phyloP scores from a whole-genome alignment of 768 basidiomycete species.

The Saitozyma sp. region DNA sequence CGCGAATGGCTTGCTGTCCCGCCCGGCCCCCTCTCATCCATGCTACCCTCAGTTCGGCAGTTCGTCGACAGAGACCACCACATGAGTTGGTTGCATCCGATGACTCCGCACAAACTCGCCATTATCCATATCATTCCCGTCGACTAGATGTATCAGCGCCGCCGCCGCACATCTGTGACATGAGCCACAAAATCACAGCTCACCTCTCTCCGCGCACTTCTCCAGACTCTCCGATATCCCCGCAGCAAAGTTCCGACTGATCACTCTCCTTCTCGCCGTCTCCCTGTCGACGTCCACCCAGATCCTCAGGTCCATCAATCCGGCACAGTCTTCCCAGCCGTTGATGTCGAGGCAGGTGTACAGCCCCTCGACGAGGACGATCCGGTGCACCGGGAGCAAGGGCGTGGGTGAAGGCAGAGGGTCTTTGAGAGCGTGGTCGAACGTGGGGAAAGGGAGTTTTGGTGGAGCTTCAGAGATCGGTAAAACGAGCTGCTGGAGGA shows the following conservation, averaged over 20 bases:
- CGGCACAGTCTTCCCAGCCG: constrained; percentile 69
- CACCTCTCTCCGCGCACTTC: constrained; percentile 53
- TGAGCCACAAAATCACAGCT: neutral
- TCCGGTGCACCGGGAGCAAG: constrained; percentile 66
- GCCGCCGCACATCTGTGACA: no score
- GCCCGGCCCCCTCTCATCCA: no score
- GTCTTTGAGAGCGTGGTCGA: constrained; percentile 85
- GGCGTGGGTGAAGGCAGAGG: constrained; percentile 64
- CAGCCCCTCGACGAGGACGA: constrained; percentile 85
- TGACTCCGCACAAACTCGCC: constrained; percentile 12
- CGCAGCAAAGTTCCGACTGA: constrained; percentile 71
- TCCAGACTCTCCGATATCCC: constrained; percentile 68
- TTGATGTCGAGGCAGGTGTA: constrained; percentile 71
- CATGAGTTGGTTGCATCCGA: constrained; percentile 13
- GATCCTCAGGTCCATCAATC: constrained; percentile 74
- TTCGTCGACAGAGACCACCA: constrained; percentile 6
- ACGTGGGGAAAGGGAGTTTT: constrained; percentile 68
- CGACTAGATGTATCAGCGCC: constrained; percentile 11
- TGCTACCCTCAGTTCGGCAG: no score
- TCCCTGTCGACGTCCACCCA: constrained; percentile 63
- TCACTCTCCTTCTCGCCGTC: constrained; percentile 63
- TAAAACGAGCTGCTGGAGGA: constrained; percentile 63
- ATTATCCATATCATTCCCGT: constrained; percentile 27
- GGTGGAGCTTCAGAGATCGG: constrained; percentile 35
- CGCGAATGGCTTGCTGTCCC: no score